Evolutionary conservation across 2,329 filamentous ascomycete genomes (phyloP), one percentile per base, ranked within the genome.

Genomic region (Decorospora gaudefroyi): DNA sequence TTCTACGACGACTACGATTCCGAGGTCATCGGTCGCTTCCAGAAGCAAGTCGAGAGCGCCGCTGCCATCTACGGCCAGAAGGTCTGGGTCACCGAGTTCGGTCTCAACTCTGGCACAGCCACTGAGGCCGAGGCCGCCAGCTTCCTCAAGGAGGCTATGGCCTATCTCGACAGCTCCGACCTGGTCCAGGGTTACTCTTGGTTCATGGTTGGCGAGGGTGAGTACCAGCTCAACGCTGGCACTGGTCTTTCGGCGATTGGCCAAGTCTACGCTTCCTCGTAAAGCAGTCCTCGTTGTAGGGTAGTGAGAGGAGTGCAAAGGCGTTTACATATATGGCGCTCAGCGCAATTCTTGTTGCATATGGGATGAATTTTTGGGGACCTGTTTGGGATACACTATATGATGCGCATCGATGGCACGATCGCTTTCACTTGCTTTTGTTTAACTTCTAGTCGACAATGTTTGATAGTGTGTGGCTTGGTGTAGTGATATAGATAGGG

Each of bases 21-120:
- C 8, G 50, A 51, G 15, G 55, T 53, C 32, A 60, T 70, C 30
- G 53, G 62, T 33, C 62, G 64, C 55, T 72, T 72, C 65, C 60
- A 65, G 49, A 52, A 55, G 2, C 65, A 72, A 38, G 81, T 66
- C 39, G 62, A 68, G 44, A 49, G 65, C 53, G 66, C 69, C 10
- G 52, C 55, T 12, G 29, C 51, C 22, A 40, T 54, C 48, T 63
- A 53, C 47, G 57, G 55, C 50, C 63, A 62, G 59, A 57, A 57
- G 21, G 55, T 71, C 55, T 72, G 64, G 63, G 51, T 72, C 49
- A 70, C 69, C 19, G 69, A 72, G 62, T 72, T 71, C 34, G 67
- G 61, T 44, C 61, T 67, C 41, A 64, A 60, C 55, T 45, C 53
- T 25, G 68, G 67, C 29, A 53, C 55, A 11, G 62, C 63, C 3